These are phyloP conservation scores for Mycena latifolia DNA, from an alignment of 768 basidiomycete genomes.

Conservation along the genomic window DNA sequence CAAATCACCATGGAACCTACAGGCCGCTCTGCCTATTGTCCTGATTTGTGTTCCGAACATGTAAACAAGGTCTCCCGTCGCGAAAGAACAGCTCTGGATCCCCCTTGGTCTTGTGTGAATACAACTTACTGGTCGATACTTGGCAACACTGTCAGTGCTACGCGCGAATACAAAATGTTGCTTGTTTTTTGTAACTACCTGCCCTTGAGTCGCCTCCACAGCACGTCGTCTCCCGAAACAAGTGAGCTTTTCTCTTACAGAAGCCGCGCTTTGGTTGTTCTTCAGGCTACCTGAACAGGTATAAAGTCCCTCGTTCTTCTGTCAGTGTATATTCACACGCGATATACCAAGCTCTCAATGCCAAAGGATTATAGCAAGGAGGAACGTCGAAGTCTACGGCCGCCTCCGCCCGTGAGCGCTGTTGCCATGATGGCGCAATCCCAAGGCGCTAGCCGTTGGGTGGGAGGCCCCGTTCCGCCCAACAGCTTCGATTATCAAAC, in stretches of 20 bases:
- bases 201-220: not conserved
- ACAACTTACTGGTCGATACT: no score
- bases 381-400: not conserved
- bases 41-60: not conserved
- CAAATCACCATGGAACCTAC: conserved; percentile 13
- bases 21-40: not conserved
- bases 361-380: conserved; percentile 3
- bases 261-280: no score
- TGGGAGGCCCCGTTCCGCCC: not conserved
- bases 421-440: conserved; percentile 5
- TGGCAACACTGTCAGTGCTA: no score
- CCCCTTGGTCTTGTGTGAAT: not conserved
- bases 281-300: no score
- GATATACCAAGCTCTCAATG: conserved; percentile 2
- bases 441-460: conserved; percentile 4
- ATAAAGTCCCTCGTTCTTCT: conserved; percentile 6
- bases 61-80: conserved; percentile 6
- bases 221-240: not conserved
- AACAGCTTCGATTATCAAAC: not conserved
- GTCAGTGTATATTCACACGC: not conserved
- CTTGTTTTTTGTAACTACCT: conserved; percentile 7
- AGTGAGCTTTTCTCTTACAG: not conserved
- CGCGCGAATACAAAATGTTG: not conserved
- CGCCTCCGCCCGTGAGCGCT: not conserved
- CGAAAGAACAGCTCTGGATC: not conserved